Evolutionary conservation across 169 alveolate genomes (phyloP), one percentile per base, ranked within the genome.

Genomic region (Plasmodium fragile): DNA sequence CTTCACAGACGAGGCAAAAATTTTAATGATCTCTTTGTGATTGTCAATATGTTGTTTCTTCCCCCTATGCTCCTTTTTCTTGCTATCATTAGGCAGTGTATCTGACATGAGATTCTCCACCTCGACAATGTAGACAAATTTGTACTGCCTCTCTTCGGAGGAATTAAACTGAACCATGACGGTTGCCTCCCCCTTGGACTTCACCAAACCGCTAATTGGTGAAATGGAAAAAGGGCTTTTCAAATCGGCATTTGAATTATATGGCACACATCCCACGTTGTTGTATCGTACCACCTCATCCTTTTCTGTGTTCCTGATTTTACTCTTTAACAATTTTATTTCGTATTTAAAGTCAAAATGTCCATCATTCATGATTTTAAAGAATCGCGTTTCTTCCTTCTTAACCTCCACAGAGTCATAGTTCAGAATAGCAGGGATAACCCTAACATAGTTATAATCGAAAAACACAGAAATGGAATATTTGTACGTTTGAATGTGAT

Each of bases 341-440:
- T 77, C 90, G 49, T 89, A 89, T 59, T 77, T 78, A 78, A 89
- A 89, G 52, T 89, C 94, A 79, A 89, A 89, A 53, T 77, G 32
- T 2, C 94, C 94, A 52, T 89, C 78, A 89, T 89, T 89, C 18
- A 89, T 89, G 13, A 89, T 89, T 77, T 89, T 77, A 89, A 89
- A 89, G 81, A 59, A 55, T 78, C 72, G 81, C 0, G 53, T 53
- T 89, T 89, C 94, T 65, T 89, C 94, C 52, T 89, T 89, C 70
- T 71, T 78, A 22, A 89, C 49, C 71, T 89, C 94, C 16, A 89
- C 90, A 16, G 89, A 78, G 49, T 89, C 82, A 25, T 55, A 89
- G 45, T 89, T 89, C 41, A 89, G 79, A 22, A 89, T 32, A 16
- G 79, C 25, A 0, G 94, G 94, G 28, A 89, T 69, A 78, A 89